phyloP scores from a whole-genome alignment of 805 yeast species.

The Starmerella apis region DNA sequence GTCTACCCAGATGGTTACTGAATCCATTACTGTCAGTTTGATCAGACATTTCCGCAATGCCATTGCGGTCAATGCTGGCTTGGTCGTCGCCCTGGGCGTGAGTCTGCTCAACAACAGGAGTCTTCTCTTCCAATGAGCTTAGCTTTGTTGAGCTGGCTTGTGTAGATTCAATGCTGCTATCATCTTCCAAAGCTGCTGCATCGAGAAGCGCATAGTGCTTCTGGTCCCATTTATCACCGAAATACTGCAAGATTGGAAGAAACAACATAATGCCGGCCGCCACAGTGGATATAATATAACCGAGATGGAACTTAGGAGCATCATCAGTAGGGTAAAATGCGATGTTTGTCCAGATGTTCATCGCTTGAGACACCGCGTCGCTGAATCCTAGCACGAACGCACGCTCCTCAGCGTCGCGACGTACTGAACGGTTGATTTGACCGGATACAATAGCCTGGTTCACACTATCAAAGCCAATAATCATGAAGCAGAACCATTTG shows the following conservation, averaged over 20 bases:
- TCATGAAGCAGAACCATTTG: constrained; percentile 35
- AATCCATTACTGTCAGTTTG: no score
- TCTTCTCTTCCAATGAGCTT: neutral
- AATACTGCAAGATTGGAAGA: constrained; percentile 30
- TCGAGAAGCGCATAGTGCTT: constrained; percentile 14
- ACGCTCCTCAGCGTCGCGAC: constrained; percentile 31
- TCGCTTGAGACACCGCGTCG: constrained; percentile 36
- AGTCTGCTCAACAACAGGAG: neutral
- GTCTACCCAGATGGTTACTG: no score
- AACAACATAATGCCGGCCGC: constrained; percentile 34
- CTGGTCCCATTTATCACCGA: constrained; percentile 29
- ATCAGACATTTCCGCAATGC: neutral
- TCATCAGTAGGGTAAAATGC: constrained; percentile 36
- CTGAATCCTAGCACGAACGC: constrained; percentile 32
- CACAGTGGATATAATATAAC: constrained; percentile 33
- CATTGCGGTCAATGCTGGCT: neutral
- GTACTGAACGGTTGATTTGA: constrained; percentile 34
- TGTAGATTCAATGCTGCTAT: neutral
- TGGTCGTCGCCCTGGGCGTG: neutral
- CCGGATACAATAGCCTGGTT: constrained; percentile 38
- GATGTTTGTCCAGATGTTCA: constrained; percentile 40
- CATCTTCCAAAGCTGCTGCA: neutral
- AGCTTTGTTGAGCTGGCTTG: neutral
- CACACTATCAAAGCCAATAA: constrained; percentile 33
- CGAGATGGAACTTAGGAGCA: constrained; percentile 36